These are phyloP conservation scores for Xylariaceae sp. DNA, from an alignment of 2,329 filamentous ascomycete genomes.

Conservation along the genomic window DNA sequence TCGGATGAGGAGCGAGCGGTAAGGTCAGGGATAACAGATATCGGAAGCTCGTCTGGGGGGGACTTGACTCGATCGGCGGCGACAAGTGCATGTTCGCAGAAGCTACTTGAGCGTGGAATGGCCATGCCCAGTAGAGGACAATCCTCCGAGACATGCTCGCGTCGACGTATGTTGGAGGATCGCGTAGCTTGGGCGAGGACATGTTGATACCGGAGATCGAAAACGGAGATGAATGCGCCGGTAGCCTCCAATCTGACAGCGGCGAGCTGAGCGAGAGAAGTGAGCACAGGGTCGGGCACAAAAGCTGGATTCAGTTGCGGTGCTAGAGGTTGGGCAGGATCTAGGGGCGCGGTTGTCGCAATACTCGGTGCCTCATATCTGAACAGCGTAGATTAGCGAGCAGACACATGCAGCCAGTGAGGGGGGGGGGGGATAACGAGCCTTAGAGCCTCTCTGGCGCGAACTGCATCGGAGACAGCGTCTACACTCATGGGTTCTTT, in stretches of 20 bases:
- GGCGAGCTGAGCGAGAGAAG: background rate
- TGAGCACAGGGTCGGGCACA: background rate
- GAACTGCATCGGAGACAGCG: too few species aligned
- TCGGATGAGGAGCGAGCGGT: background rate
- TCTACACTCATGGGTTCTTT: too few species aligned
- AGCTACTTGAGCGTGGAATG: slow-evolving; percentile 27
- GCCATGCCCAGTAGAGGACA: slow-evolving; percentile 29
- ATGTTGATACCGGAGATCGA: slow-evolving; percentile 45
- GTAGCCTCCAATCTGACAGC: slow-evolving; percentile 34
- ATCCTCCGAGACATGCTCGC: slow-evolving; percentile 7
- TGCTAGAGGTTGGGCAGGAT: background rate
- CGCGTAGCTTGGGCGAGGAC: slow-evolving; percentile 49
- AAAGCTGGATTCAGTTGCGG: background rate
- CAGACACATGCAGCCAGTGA: too few species aligned
- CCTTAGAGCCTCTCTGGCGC: too few species aligned
- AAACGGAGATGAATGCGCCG: slow-evolving; percentile 47
- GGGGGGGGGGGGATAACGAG: too few species aligned
- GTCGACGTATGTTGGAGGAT: slow-evolving; percentile 32
- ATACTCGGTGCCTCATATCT: background rate
- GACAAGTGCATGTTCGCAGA: slow-evolving; percentile 31
- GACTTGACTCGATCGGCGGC: background rate
- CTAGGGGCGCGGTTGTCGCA: background rate
- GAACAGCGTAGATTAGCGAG: too few species aligned
- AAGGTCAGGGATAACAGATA: slow-evolving; percentile 35
- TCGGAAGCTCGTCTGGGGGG: slow-evolving; percentile 23